phyloP scores from a whole-genome alignment of 192 early-diverging fungal species.

The Backusella luteola region DNA sequence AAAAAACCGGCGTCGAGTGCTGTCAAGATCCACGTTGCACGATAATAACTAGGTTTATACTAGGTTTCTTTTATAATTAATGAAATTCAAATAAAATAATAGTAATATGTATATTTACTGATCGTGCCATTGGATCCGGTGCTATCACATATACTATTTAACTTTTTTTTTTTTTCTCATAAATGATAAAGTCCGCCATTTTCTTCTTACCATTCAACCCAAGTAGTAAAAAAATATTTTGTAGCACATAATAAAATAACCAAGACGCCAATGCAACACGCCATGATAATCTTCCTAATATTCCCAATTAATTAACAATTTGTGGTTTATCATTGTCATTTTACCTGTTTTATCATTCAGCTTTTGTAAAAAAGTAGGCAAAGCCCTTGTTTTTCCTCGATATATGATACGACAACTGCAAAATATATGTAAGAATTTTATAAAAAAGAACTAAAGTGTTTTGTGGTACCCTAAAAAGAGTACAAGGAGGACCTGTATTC shows the following conservation, averaged over 20 bases:
- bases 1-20: slow-evolving; percentile 95
- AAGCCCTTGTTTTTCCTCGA: slow-evolving; percentile 20
- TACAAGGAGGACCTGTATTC: slow-evolving; percentile 68
- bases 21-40: slow-evolving; percentile 86
- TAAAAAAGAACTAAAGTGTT: neutral
- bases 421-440: neutral
- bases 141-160: slow-evolving; percentile 39
- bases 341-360: slow-evolving; percentile 33
- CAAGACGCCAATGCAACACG: slow-evolving; percentile 69
- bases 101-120: slow-evolving; percentile 40
- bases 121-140: slow-evolving; percentile 76
- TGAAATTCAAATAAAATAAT: neutral
- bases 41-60: slow-evolving; percentile 90
- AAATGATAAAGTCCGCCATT: neutral
- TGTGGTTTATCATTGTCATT: neutral
- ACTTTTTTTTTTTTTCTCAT: neutral
- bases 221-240: slow-evolving; percentile 67
- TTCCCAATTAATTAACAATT: too few species aligned
- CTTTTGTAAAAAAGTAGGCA: slow-evolving; percentile 27
- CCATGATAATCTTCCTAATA: slow-evolving; percentile 58
- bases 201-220: slow-evolving; percentile 61
- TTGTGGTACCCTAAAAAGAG: slow-evolving; percentile 27
- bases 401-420: slow-evolving; percentile 20
- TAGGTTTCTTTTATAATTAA: slow-evolving; percentile 26
- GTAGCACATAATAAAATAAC: slow-evolving; percentile 60